Base-by-base conservation (phyloP, 2,329 filamentous ascomycete species). In the Stenocarpella maydis region DNA sequence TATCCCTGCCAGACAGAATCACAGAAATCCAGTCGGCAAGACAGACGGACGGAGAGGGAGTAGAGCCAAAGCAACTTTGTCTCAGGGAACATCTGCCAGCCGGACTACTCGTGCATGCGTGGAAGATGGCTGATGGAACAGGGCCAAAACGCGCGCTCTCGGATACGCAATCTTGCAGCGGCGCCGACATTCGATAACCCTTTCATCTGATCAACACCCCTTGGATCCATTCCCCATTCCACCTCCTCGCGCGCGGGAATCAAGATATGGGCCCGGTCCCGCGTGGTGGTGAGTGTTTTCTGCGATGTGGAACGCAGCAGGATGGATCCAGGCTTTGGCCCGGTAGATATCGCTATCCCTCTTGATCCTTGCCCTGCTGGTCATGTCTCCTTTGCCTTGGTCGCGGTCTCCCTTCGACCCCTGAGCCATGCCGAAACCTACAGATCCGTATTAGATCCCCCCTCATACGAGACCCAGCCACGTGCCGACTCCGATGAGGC, bases 361-460 rank as follows among this genome's bases (percentile, higher is more conserved):
- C 65, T 37, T 54, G 55, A 65, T 52, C 58, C 47, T 64, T 52
- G 37, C 50, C 37, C 39, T 55, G 67, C 41, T 37, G 24, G 39
- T 61, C 67, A 69, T 55, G 63, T 58, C 69, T 60, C 67, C 67
- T 41, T n/a, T 47, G 58, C 58, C 58, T 64, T 45, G 31, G 39
- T 61, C 55, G 64, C 43, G 64, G 67, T 53, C 50, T 60, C 63
- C 67, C 24, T 69, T 64, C 50, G 45, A 71, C 67, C 70, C 70
- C 70, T 71, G 70, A 71, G 70, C 70, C 70, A 71, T 69, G 70
- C 64, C 70, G 64, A 71, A 69, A 69, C 61, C 55, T 67, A 63
- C 58, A 63, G 58, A 63, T 63, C 58, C 58, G 58, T 67, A 71
- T 67, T 69, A 50, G 41, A 39, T 53, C 43, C 64, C 67, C 50